Evolutionary conservation across 1,139 yeast genomes (phyloP).

Genomic region (Arxiozyma slooffiae): DNA sequence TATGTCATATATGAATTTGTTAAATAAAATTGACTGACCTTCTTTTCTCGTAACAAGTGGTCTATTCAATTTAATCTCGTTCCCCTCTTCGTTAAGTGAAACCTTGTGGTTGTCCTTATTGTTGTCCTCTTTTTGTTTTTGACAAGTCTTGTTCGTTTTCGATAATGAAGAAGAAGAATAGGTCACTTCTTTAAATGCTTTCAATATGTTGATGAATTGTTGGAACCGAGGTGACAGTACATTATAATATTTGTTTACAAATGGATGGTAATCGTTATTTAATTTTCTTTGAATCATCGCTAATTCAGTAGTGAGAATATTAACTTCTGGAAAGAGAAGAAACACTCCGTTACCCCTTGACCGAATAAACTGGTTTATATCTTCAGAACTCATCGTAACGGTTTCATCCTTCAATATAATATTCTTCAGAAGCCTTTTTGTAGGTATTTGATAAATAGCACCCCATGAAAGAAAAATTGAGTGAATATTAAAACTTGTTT

Average conservation of each 20-base stretch:
- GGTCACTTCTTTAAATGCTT: conserved; percentile 29
- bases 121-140: neutral
- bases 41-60: neutral
- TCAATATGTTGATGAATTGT: conserved; percentile 37
- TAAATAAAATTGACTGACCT: conserved; percentile 13
- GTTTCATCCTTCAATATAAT: conserved; percentile 26
- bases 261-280: conserved; percentile 38
- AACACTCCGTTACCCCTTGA: conserved; percentile 31
- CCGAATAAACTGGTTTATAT: conserved; percentile 9
- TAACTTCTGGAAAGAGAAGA: conserved; percentile 57
- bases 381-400: conserved; percentile 8
- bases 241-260: conserved; percentile 41
- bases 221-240: conserved; percentile 57
- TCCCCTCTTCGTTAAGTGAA: neutral
- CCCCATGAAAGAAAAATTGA: conserved; percentile 27
- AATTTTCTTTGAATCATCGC: conserved; percentile 41
- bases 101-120: neutral
- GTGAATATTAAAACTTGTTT: conserved; percentile 6
- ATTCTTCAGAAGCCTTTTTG: conserved; percentile 15
- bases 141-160: neutral
- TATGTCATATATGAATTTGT: conserved; percentile 37
- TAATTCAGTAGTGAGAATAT: conserved; percentile 45
- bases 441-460: conserved; percentile 20
- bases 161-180: neutral
- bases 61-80: no score